Evolutionary conservation across 2,329 filamentous ascomycete species (phyloP).

Genomic region (Periconia sp.): DNA sequence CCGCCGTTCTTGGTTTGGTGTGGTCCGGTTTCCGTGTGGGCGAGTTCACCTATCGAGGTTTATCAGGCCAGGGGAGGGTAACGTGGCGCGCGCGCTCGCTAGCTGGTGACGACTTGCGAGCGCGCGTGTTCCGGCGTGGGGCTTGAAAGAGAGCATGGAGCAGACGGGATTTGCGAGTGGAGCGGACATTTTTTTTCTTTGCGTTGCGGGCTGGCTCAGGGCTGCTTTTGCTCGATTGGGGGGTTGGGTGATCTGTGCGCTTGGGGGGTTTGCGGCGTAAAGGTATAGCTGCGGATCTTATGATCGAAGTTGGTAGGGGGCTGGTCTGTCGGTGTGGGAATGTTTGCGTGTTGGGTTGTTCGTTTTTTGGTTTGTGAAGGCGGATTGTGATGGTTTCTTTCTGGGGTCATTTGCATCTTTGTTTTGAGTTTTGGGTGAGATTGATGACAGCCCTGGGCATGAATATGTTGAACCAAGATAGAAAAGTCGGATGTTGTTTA

Average conservation of each 20-base stretch:
- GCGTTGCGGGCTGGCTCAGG: too few species aligned
- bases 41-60: not conserved
- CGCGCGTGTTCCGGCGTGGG: too few species aligned
- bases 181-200: not conserved
- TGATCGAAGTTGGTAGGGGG: not conserved
- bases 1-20: not conserved
- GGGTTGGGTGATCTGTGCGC: not conserved
- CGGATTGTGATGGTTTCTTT: not conserved
- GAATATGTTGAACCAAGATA: too few species aligned
- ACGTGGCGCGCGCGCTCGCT: not conserved
- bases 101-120: not conserved
- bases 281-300: not conserved
- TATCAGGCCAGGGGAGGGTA: not conserved
- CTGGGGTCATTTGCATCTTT: too few species aligned
- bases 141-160: not conserved
- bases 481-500: too few species aligned
- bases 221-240: not conserved
- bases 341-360: not conserved
- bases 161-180: not conserved
- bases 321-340: not conserved
- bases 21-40: not conserved
- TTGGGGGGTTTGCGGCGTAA: not conserved
- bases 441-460: too few species aligned
- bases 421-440: too few species aligned
- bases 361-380: not conserved